Evolutionary conservation across 2,329 filamentous ascomycete species (phyloP).

Genomic region (Venturia effusa): DNA sequence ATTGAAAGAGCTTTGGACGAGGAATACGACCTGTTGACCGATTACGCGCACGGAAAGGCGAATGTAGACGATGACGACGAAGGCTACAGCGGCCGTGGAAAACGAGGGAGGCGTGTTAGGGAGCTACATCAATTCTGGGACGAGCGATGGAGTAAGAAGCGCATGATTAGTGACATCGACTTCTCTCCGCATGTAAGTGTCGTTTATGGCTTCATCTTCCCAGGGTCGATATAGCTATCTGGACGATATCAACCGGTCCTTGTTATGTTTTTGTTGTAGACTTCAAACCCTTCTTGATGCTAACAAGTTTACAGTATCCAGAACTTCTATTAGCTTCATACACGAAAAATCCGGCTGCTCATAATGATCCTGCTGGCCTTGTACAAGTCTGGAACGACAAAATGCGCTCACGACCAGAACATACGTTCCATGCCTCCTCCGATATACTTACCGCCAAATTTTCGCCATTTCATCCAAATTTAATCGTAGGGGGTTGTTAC

Average conservation of each 20-base stretch:
- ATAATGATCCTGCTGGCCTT: conserved; percentile 84
- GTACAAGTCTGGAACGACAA: conserved; percentile 97
- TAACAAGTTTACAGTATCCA: conserved; percentile 48
- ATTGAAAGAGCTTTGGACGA: conserved; percentile 92
- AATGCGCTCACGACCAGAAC: conserved; percentile 87
- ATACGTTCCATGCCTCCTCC: conserved; percentile 90
- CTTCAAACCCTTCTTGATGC: neutral
- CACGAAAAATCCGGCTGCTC: conserved; percentile 92
- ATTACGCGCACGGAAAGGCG: conserved; percentile 74
- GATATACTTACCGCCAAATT: conserved; percentile 94
- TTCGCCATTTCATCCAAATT: conserved; percentile 94
- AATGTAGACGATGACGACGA: conserved; percentile 68
- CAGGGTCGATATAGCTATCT: neutral
- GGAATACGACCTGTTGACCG: conserved; percentile 90
- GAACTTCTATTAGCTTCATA: conserved; percentile 91
- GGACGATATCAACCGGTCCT: too few relatives aligned
- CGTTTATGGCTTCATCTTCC: neutral
- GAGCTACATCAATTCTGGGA: conserved; percentile 92
- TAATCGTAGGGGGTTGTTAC: conserved; percentile 93
- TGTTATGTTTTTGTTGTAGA: too few relatives aligned
- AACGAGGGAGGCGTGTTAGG: conserved; percentile 64
- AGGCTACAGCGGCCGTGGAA: conserved; percentile 54
- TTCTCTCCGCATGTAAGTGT: conserved; percentile 71
- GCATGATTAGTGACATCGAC: conserved; percentile 90
- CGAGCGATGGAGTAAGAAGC: conserved; percentile 91